Percentiles rank a stretch among this genome's conserved stretches.
Conservation (phyloP, 371 early-diverging fungal species). For the Mucor velutinosus region DNA sequence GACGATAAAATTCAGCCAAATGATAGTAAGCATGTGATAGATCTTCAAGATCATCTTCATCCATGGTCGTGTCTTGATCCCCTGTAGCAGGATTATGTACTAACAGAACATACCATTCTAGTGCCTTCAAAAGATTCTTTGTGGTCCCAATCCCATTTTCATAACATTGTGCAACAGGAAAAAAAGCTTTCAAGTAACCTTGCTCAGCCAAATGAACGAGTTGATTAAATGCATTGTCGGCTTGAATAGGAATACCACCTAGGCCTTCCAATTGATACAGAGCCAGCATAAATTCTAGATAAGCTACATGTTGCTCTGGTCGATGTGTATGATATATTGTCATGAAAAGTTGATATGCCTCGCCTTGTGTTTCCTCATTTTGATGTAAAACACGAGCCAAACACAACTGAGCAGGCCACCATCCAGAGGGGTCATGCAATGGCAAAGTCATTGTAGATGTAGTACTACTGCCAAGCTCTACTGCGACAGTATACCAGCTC, state of each 20-base stretch:
- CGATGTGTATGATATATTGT: constrained; percentile 18
- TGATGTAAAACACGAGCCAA: constrained; percentile 41
- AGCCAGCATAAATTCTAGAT: constrained; percentile 31
- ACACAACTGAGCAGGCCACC: constrained; percentile 45
- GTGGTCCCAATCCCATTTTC: constrained; percentile 82
- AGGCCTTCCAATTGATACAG: constrained; percentile 39
- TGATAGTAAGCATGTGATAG: constrained; percentile 24
- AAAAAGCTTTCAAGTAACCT: constrained; percentile 32
- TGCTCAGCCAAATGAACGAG: constrained; percentile 29
- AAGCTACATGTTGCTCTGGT: constrained; percentile 16
- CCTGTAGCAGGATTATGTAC: constrained; percentile 20
- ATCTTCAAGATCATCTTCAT: constrained; percentile 32
- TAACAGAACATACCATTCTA: constrained; percentile 77
- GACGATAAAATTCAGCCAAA: constrained; percentile 38
- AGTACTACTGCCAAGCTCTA: constrained; percentile 11
- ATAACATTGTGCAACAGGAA: constrained; percentile 66
- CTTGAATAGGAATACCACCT: constrained; percentile 27
- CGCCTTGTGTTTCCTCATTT: constrained; percentile 14
- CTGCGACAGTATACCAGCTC: constrained; percentile 35
- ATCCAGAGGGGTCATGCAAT: constrained; percentile 17
- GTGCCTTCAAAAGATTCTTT: constrained; percentile 65
- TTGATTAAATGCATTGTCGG: constrained; percentile 20
- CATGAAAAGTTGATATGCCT: constrained; percentile 27
- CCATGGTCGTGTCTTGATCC: constrained; percentile 34
- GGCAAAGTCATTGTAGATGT: neutral